These are phyloP conservation scores for Rhodotorula glutinis DNA, from an alignment of 1,284 basidiomycete species.

Conservation along the genomic window DNA sequence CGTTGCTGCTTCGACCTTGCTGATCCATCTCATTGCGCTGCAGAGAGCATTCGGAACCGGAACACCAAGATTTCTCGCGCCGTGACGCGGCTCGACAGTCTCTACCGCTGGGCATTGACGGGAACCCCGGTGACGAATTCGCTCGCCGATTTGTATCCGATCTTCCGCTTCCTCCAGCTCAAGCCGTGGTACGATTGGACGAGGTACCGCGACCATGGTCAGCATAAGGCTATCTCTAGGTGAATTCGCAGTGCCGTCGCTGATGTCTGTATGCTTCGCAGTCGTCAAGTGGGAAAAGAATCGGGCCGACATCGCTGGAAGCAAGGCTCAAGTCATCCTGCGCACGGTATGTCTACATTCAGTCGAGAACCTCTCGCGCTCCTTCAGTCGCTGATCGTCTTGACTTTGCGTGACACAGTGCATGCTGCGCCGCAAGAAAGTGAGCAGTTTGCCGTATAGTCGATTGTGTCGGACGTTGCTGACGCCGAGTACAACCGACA, in stretches of 20 bases:
- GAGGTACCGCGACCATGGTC: constrained; percentile 3
- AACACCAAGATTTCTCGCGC: constrained; percentile 30
- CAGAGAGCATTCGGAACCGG: constrained; percentile 34
- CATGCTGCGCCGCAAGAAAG: constrained; percentile 57
- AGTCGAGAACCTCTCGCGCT: neutral
- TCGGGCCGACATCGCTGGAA: constrained; percentile 55
- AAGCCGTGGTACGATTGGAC: constrained; percentile 27
- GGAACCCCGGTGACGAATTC: constrained; percentile 59
- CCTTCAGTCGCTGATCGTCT: neutral
- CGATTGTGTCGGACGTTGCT: no score
- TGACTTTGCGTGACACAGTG: neutral
- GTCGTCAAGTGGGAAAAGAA: constrained; percentile 54
- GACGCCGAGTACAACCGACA: no score
- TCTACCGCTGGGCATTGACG: constrained; percentile 42
- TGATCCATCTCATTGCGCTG: neutral
- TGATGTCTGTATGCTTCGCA: neutral
- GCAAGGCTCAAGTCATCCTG: constrained; percentile 55
- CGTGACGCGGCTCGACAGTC: constrained; percentile 26
- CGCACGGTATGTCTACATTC: constrained; percentile 50
- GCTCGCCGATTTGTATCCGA: constrained; percentile 56
- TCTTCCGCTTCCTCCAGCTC: constrained; percentile 56
- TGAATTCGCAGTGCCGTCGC: no score
- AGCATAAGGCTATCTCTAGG: no score
- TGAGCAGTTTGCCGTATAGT: no score
- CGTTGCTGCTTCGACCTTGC: neutral